Base-by-base conservation (phyloP, 2,329 filamentous ascomycete species). In the Pestalotiopsis sp. region DNA sequence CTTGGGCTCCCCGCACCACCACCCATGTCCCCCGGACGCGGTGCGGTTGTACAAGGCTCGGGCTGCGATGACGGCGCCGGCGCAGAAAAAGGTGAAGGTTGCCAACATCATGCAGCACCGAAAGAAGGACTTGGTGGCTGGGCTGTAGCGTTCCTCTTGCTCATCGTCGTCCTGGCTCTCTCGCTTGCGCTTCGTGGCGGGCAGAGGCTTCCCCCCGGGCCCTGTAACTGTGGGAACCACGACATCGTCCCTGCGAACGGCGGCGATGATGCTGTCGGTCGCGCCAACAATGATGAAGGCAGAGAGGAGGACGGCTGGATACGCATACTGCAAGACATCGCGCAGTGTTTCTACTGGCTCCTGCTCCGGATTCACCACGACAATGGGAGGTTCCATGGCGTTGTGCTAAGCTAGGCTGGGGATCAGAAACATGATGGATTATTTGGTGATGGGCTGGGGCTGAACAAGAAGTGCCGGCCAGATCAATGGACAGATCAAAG, bases 141-240 rank as follows among this genome's bases (percentile, higher is more conserved):
- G 71, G 79, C 81, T 74, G 81, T 83, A 76, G 14, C 41, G 36
- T 80, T 74, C 67, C 20, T 79, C 78, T 65, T 81, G 78, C 71
- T 81, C 80, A 62, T 81, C 76, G 80, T 83, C 75, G 79, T 82
- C 79, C 81, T 83, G 72, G 79, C 80, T 77, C 77, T 86, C 79
- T 81, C 84, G 81, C 78, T 83, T 84, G 68, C 84, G 89, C 77
- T 90, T 92, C 69, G 85, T 88, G 64, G 84, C 78, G n/a, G 94
- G 94, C 66, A 98, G 84, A 41, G 94, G 94, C 79, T 97, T 95
- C 73, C 95, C 95, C 67, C 93, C 95, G 1, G 95, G 94, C n/a
- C 95, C 95, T 66, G 86, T 90, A 72, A 88, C 80, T 39, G 80
- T 84, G 25, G 84, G 86, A 65, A 80, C 78, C 25, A 83, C 76